Base-by-base conservation (phyloP, 2,329 filamentous ascomycete species). In the Coniochaeta pulveracea region DNA sequence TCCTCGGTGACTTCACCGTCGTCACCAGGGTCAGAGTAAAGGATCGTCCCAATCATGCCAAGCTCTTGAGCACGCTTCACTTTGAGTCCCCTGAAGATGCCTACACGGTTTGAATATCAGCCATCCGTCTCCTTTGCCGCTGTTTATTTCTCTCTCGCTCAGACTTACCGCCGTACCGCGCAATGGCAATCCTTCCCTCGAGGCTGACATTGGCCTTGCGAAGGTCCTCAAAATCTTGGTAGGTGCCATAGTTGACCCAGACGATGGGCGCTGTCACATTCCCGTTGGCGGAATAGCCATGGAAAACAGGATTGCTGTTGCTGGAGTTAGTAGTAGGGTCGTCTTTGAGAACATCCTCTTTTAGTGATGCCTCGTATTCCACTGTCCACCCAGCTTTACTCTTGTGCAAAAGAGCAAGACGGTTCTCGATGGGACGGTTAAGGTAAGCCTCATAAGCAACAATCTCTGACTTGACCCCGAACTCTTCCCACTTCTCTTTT, bases 201-300 rank as follows among this genome's bases (percentile, higher is more conserved):
- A 96, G 60, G 37, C 71, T 76, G 37, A 95, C 58, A 43, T 85
- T 85, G 23, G 83, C 80, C 24, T 74, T 68, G 26, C 80, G 49
- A 10, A 96, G 66, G 42, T 93, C 85, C 45, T 91, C 80, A 43
- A 79, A 96, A 51, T 96, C 89, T 42, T 70, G 61, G 50, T 79
- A 93, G 1, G 83, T 91, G 34, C 88, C 89, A 48, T 91, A 93
- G 56, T 95, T 95, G 52, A 84, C 85, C 49, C 80, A 96, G 19
- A 94, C 83, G 43, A 84, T 91, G 10, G 76, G 72, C 3, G 76
- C 85, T 0, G 89, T 95, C 30, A 93, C 89, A 53, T 96, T 93
- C 18, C 89, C 89, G 39, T 69, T 88, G 4, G 86, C 86, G 4
- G 85, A 93, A 56, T 95, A 96, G 34, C 89, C 91, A 50, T 96